Conservation (phyloP, 2,329 filamentous ascomycete species). For the Diplodia sapinea region DNA sequence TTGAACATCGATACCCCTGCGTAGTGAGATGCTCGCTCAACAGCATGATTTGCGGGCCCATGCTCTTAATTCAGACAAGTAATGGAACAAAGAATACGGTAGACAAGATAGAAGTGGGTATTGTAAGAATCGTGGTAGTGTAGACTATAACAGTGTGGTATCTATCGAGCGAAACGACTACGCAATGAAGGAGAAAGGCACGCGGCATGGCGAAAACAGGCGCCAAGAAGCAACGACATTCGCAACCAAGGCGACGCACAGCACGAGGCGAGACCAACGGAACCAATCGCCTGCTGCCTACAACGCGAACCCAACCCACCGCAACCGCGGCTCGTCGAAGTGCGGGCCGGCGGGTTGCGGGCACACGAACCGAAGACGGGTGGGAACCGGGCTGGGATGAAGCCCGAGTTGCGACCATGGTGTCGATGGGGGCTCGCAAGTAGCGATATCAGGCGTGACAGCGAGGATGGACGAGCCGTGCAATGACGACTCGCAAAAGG, state of each 20-base stretch:
- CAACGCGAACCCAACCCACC: background rate
- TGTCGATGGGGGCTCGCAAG: background rate
- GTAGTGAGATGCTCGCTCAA: no score
- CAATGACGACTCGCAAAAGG: background rate
- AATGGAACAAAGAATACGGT: background rate
- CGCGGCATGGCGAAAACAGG: background rate
- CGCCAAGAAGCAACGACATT: background rate
- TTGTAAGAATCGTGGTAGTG: conserved; percentile 1
- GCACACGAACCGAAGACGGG: background rate
- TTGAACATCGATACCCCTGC: no score
- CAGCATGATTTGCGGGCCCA: no score
- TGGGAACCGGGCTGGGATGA: background rate
- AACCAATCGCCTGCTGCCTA: background rate
- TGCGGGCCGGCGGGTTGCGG: no score
- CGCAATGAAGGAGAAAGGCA: background rate
- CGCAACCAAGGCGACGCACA: background rate
- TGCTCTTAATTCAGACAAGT: no score
- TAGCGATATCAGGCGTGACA: background rate
- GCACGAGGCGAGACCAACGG: background rate
- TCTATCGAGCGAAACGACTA: conserved; percentile 26
- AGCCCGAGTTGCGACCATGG: conserved; percentile 1
- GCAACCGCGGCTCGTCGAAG: background rate
- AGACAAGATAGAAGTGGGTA: conserved; percentile 4
- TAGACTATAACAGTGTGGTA: conserved; percentile 26
- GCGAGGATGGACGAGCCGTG: conserved; percentile 12